phyloP scores from a whole-genome alignment of 1,139 yeast species.

The Lodderomyces parapsilosis region DNA sequence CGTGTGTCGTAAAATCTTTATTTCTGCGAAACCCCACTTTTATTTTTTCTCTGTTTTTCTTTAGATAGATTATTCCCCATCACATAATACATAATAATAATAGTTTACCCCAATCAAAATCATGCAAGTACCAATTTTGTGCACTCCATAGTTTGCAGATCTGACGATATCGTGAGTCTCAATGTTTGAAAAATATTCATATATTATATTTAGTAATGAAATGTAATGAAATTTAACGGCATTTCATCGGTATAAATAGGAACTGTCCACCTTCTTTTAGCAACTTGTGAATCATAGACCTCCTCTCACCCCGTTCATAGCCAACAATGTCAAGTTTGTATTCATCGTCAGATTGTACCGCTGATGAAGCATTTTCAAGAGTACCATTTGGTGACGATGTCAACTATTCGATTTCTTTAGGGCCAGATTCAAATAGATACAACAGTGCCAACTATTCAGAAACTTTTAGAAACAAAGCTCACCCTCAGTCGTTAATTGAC shows the following conservation, averaged over 20 bases:
- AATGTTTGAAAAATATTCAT: too few species aligned
- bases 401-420: constrained; percentile 7
- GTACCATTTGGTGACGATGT: constrained; percentile 15
- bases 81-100: too few species aligned
- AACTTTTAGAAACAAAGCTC: constrained; percentile 15
- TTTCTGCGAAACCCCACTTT: background rate
- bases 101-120: too few species aligned
- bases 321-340: constrained; percentile 12
- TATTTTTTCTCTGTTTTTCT: too few species aligned
- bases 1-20: background rate
- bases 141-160: too few species aligned
- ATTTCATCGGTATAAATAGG: background rate
- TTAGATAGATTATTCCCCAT: too few species aligned
- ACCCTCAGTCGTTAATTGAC: constrained; percentile 9
- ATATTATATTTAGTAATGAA: too few species aligned
- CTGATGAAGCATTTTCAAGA: constrained; percentile 14
- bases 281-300: too few species aligned
- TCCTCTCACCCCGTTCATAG: background rate
- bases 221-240: too few species aligned
- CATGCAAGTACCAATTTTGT: too few species aligned
- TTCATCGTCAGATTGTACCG: constrained; percentile 8
- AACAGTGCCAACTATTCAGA: constrained; percentile 13
- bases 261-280: background rate
- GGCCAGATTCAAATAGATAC: constrained; percentile 4
- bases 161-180: too few species aligned